These are phyloP conservation scores for Kuraishia piskuri DNA, from an alignment of 805 yeast species.

Conservation along the genomic window DNA sequence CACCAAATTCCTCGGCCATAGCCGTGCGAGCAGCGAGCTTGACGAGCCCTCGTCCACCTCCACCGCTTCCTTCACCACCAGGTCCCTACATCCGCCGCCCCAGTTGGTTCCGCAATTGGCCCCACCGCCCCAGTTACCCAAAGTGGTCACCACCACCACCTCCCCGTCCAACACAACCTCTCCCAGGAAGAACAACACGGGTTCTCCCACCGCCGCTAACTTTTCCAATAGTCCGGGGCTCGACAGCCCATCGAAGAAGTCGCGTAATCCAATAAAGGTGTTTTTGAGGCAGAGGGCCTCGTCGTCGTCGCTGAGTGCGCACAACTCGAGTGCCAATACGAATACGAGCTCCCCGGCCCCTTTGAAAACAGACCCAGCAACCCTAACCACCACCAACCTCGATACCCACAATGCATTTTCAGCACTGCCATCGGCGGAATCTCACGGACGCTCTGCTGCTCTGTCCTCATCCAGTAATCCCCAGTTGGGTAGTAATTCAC, in stretches of 20 bases:
- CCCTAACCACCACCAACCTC: neutral
- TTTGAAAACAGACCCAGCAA: too few relatives aligned
- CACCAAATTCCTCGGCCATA: too few relatives aligned
- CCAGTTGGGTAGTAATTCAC: neutral
- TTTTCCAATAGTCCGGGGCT: neutral
- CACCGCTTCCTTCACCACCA: neutral
- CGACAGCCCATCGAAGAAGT: neutral
- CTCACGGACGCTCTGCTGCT: too few relatives aligned
- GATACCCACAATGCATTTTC: neutral
- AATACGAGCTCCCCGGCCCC: neutral
- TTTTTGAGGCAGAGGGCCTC: constrained; percentile 18
- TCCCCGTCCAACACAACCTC: neutral
- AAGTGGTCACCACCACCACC: neutral
- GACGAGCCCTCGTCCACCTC: neutral
- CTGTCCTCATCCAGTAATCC: neutral
- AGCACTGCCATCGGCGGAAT: too few relatives aligned
- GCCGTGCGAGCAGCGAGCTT: neutral
- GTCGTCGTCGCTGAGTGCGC: constrained; percentile 6
- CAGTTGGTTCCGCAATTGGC: neutral
- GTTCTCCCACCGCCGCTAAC: neutral
- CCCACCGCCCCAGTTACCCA: neutral
- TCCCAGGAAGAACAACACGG: neutral
- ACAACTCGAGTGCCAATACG: neutral
- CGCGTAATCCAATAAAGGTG: constrained; percentile 16
- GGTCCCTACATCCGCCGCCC: neutral